phyloP scores from a whole-genome alignment of 148 eudicot species.

The Vaccinium myrtillus region DNA sequence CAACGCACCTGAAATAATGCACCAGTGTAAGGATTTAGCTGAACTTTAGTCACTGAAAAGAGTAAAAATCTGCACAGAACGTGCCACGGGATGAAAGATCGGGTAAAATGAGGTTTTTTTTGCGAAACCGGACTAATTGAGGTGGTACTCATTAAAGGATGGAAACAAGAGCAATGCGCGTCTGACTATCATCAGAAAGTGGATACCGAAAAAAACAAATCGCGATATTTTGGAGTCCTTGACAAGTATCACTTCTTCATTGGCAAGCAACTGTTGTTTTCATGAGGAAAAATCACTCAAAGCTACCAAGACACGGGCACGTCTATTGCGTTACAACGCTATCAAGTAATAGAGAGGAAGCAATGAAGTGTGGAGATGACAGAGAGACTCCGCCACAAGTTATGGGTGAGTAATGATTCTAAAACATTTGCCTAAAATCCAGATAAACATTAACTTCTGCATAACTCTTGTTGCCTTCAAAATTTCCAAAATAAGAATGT shows the following conservation, averaged over 20 bases:
- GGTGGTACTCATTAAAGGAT: neutral
- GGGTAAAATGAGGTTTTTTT: neutral
- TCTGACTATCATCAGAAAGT: neutral
- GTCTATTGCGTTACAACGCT: neutral
- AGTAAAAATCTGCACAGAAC: neutral
- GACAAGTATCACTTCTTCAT: neutral
- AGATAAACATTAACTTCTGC: neutral
- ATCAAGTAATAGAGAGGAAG: no score
- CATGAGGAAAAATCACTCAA: neutral
- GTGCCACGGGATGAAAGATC: neutral
- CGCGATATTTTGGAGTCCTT: neutral
- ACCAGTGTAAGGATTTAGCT: neutral
- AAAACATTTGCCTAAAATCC: neutral
- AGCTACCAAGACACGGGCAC: neutral
- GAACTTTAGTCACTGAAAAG: neutral
- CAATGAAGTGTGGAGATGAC: neutral
- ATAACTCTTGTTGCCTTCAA: neutral
- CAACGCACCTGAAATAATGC: neutral
- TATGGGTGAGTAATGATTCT: neutral
- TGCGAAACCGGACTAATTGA: neutral
- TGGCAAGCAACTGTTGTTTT: neutral
- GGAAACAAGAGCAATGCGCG: neutral
- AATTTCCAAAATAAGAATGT: neutral
- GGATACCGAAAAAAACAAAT: neutral
- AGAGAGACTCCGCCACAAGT: neutral